Evolutionary conservation across 2,329 filamentous ascomycete genomes (phyloP).

Genomic region (Phaeophleospora eucalypticola): DNA sequence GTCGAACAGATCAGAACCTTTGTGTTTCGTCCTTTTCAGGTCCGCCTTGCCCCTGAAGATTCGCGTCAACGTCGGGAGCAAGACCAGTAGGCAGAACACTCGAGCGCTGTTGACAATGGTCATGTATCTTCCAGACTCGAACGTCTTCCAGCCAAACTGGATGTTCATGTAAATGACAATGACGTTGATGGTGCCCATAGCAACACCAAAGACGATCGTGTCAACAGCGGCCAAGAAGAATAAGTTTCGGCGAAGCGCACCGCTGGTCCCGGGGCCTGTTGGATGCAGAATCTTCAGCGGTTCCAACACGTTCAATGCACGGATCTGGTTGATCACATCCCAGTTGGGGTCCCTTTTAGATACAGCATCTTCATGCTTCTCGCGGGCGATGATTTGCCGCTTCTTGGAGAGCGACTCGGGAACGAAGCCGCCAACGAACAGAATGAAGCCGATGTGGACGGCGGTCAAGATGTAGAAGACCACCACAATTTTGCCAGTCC

Average conservation of each 20-base stretch:
- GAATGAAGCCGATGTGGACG: conserved; percentile 69
- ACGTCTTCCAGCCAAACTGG: conserved; percentile 75
- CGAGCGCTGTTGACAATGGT: conserved; percentile 74
- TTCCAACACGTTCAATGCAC: conserved; percentile 62
- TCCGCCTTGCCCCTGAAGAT: conserved; percentile 60
- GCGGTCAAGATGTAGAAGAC: conserved; percentile 78
- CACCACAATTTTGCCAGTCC: conserved; percentile 69
- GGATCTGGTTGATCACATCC: conserved; percentile 43
- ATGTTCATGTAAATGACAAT: conserved; percentile 78
- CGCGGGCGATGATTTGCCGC: conserved; percentile 65
- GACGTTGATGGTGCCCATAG: conserved; percentile 76
- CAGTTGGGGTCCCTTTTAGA: conserved; percentile 33
- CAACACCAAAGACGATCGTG: conserved; percentile 73
- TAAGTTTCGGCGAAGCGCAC: conserved; percentile 71
- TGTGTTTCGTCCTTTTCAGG: conserved; percentile 46
- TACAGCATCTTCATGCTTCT: conserved; percentile 55
- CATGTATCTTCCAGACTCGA: conserved; percentile 76
- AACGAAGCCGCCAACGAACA: conserved; percentile 65
- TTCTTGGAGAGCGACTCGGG: conserved; percentile 80
- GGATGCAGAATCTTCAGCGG: conserved; percentile 78
- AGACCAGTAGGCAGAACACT: conserved; percentile 67
- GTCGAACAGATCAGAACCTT: conserved; percentile 74
- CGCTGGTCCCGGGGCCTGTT: conserved; percentile 57
- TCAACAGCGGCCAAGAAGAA: conserved; percentile 75
- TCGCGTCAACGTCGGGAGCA: conserved; percentile 75